phyloP scores from a whole-genome alignment of 805 yeast species.

The Kregervanrija fluxuum region DNA sequence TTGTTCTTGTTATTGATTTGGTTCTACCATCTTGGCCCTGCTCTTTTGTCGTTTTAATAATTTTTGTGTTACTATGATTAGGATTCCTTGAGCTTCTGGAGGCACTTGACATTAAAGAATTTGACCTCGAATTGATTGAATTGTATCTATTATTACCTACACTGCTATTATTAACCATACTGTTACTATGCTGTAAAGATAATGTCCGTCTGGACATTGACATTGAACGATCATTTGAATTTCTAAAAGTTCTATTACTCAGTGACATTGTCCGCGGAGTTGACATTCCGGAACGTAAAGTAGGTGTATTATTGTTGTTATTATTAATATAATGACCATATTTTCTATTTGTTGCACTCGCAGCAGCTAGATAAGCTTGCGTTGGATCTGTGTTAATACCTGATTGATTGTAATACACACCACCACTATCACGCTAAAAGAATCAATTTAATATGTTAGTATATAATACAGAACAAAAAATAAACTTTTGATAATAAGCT shows the following conservation, averaged over 20 bases:
- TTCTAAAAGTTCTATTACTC: constrained; percentile 23
- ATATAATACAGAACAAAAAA: background rate
- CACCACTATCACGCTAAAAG: background rate
- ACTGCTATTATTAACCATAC: constrained; percentile 16
- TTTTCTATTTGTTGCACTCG: constrained; percentile 7
- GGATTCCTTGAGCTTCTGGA: constrained; percentile 16
- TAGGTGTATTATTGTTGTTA: background rate
- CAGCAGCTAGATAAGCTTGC: constrained; percentile 3
- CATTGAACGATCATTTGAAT: constrained; percentile 11
- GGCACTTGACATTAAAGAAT: constrained; percentile 25
- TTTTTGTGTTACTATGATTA: constrained; percentile 18
- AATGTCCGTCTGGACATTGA: constrained; percentile 20
- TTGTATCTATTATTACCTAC: background rate
- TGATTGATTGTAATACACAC: background rate
- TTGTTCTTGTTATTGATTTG: constrained; percentile 46
- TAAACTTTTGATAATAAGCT: background rate
- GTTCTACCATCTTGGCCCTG: constrained; percentile 46
- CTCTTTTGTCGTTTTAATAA: constrained; percentile 44
- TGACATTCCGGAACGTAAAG: too few species aligned
- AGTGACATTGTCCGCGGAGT: constrained; percentile 26
- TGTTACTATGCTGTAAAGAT: constrained; percentile 4
- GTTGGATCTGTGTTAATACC: background rate
- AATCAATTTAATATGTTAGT: background rate
- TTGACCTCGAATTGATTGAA: constrained; percentile 20
- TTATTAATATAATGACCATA: background rate